Evolutionary conservation across 192 early-diverging fungal species (phyloP), one percentile per base, ranked within the genome.

Genomic region (Rhizoclosmatium globosum): DNA sequence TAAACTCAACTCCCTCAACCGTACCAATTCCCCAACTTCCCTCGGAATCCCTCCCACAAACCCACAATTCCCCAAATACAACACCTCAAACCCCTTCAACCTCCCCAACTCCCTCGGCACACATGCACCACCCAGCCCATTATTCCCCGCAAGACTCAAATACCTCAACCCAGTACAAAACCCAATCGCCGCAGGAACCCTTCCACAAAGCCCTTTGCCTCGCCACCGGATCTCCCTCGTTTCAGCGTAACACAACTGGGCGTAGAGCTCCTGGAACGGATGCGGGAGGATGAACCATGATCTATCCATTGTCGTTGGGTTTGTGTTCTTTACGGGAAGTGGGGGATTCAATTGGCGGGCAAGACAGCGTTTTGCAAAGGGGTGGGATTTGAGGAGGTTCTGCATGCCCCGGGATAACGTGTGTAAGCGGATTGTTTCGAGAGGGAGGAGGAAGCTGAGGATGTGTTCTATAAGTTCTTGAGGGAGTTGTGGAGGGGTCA

Each of bases 21-120:
- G 17, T 9, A 9, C 9, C n/a, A 72, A 43, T 47, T 72, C 58
- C n/a, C 47, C 11, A 7, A 72, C 9, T 39, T 58, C 71, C 7
- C 19, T 39, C 58, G 71, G 71, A 19, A 72, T 17, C 6, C n/a
- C 4, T 15, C 71, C 71, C n/a, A 53, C 23, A 58, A 72, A 53
- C 47, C n/a, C 15, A 39, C 58, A 59, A 39, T 58, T 23, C 7
- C n/a, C 6, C 9, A 72, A 39, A n/a, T 17, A 46, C n/a, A 72
- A 53, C 48, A 41, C 48, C 31, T 21, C n/a, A 11, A 72, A 2
- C 48, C n/a, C 39, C 17, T 0, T 60, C 48, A 72, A 42, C 13
- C 11, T 17, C 13, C 48, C 53, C 13, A 72, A n/a, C 21, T 17
- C 53, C 21, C n/a, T 58, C 21, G 71, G 71, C 13, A 72, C n/a